A percentile compares a stretch with the other conserved stretches of the same genome.
phyloP scores from a whole-genome alignment of 139 green algal genomes.

The Auxenochlorella protothecoides region DNA sequence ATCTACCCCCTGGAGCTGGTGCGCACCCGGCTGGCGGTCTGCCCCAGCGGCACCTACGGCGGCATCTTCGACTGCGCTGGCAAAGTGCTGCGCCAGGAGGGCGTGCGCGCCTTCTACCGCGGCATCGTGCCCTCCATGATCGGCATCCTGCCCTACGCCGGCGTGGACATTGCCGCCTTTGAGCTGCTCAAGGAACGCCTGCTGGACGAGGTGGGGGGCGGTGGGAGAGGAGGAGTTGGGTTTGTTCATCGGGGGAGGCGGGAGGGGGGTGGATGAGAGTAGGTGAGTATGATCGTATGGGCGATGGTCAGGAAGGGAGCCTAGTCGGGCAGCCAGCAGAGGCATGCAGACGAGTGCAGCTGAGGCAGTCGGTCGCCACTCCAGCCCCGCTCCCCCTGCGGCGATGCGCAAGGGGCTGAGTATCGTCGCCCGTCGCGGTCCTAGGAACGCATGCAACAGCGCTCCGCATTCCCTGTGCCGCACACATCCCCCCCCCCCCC shows the following conservation, averaged over 20 bases:
- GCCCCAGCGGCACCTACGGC: slow-evolving; percentile 41
- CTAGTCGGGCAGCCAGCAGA: background rate
- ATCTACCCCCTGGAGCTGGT: slow-evolving; percentile 85
- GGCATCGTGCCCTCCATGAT: slow-evolving; percentile 66
- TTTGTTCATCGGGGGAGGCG: background rate
- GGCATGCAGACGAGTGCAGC: too few relatives aligned
- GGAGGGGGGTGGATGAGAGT: background rate
- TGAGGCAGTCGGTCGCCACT: too few relatives aligned
- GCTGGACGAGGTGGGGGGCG: slow-evolving; percentile 31
- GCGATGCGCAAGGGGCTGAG: too few relatives aligned
- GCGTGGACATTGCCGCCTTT: slow-evolving; percentile 79
- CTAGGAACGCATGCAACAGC: too few relatives aligned
- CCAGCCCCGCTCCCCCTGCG: too few relatives aligned
- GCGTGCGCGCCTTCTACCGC: slow-evolving; percentile 63
- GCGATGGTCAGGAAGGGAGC: background rate
- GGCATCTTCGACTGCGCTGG: slow-evolving; percentile 45
- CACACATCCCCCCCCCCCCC: background rate
- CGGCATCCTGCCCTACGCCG: slow-evolving; percentile 83
- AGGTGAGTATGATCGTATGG: background rate
- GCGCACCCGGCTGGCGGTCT: slow-evolving; percentile 74
- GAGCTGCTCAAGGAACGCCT: slow-evolving; percentile 74
- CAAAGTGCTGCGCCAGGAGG: slow-evolving; percentile 55
- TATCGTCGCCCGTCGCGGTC: too few relatives aligned
- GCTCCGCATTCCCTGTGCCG: background rate
- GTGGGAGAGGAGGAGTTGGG: too few relatives aligned